Percentiles rank a stretch among this genome's conserved stretches.
phyloP scores from a whole-genome alignment of 1,139 yeast species.

The Hyphopichia pseudoburtonii region DNA sequence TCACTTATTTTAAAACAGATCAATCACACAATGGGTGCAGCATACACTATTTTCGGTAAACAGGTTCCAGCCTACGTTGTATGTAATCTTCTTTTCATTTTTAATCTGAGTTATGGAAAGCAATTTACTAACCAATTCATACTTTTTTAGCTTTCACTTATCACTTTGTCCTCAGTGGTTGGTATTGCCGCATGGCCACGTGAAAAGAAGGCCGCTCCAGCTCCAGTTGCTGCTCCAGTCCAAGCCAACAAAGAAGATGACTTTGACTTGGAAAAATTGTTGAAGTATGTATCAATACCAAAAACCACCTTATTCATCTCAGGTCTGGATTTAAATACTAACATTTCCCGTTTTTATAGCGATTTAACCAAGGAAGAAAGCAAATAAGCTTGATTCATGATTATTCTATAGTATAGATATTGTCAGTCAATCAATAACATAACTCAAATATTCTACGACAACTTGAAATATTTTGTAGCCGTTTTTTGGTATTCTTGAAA shows the following conservation, averaged over 20 bases:
- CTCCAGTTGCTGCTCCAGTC: constrained; percentile 27
- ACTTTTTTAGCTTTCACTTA: constrained; percentile 37
- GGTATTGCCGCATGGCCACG: constrained; percentile 47
- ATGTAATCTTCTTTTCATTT: constrained; percentile 27
- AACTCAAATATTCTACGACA: background rate
- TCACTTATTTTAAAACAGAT: too few relatives aligned
- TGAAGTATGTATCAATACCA: constrained; percentile 44
- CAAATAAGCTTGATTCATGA: constrained; percentile 18
- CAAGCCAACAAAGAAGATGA: constrained; percentile 48
- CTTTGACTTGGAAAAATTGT: constrained; percentile 59
- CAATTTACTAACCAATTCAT: constrained; percentile 4
- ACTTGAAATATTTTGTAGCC: too few relatives aligned
- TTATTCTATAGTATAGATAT: too few relatives aligned
- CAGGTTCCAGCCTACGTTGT: constrained; percentile 66
- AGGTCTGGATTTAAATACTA: constrained; percentile 18
- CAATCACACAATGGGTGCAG: constrained; percentile 60
- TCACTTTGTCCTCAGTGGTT: constrained; percentile 47
- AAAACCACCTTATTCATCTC: too few relatives aligned
- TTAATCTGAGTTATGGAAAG: background rate
- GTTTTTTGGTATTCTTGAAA: too few relatives aligned
- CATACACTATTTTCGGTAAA: constrained; percentile 63
- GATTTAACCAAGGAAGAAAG: constrained; percentile 46
- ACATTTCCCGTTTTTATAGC: constrained; percentile 22
- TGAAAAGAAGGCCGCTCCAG: constrained; percentile 27
- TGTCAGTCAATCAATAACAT: too few relatives aligned